Conservation (phyloP, 202 grass and related monocot species). For the Brachypodium distachyon region DNA sequence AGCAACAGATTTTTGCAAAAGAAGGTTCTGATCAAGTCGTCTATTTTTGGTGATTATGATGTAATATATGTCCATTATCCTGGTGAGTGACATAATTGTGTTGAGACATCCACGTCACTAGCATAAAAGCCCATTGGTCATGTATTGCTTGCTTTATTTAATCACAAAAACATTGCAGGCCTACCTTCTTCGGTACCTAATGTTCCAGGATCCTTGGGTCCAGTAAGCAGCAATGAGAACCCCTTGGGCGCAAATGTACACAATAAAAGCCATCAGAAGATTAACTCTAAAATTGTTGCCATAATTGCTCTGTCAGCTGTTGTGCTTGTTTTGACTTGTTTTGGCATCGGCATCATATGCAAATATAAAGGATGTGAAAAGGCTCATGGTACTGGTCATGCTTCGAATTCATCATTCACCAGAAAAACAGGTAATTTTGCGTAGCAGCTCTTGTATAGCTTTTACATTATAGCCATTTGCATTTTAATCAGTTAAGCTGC, state of each 20-base stretch:
- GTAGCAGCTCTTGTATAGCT: background rate
- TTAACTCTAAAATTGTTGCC: slow-evolving; percentile 49
- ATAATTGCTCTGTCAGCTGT: slow-evolving; percentile 65
- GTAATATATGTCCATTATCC: slow-evolving; percentile 66
- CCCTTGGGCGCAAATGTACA: slow-evolving; percentile 57
- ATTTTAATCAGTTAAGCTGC: background rate
- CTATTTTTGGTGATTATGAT: slow-evolving; percentile 59
- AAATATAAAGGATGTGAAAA: slow-evolving; percentile 43
- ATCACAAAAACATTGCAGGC: slow-evolving; percentile 34
- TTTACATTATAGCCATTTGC: background rate
- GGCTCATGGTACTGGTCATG: slow-evolving; percentile 20
- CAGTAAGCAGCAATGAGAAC: slow-evolving; percentile 36
- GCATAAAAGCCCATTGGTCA: background rate
- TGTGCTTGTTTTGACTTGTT: slow-evolving; percentile 43
- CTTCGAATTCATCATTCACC: slow-evolving; percentile 28
- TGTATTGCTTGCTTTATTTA: slow-evolving; percentile 15
- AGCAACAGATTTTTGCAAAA: slow-evolving; percentile 74
- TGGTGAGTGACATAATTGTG: slow-evolving; percentile 27
- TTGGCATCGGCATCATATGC: slow-evolving; percentile 43
- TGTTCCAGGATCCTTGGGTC: slow-evolving; percentile 33
- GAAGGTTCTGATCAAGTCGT: slow-evolving; percentile 52
- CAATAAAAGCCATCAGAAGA: slow-evolving; percentile 32
- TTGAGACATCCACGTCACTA: background rate
- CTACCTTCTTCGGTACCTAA: slow-evolving; percentile 50
- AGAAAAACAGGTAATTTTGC: slow-evolving; percentile 54